Base-by-base conservation (phyloP, 1,284 basidiomycete species). In the Ganoderma multipileum region DNA sequence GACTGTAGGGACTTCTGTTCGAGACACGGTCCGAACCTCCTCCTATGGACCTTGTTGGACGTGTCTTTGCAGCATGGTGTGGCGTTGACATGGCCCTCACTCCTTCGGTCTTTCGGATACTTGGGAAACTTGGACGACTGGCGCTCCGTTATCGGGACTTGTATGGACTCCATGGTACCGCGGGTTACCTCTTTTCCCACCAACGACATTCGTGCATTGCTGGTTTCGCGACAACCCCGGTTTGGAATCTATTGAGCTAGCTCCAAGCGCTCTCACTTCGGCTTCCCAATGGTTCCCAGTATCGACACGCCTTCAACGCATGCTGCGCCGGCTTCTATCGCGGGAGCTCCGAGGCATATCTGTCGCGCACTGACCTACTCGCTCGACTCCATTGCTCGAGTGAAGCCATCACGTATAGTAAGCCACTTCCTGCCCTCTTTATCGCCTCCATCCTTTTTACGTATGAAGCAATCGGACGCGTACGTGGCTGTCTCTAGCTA, bases 401-500 rank as follows among this genome's bases (percentile, higher is more conserved):
- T 52, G 28, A 28, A 36, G 44, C 42, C 3, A 23, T 38, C 54
- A 59, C 44, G 47, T 54, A 64, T 41, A 30, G 68, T 66, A 58
- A 26, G 64, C 57, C 62, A 33, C 61, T 47, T 66, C 42, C 57
- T 63, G 38, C 38, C 47, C 36, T 26, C 60, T 36, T 36, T 41
- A 39, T 42, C 64, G 58, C 64, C 61, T 41, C 47, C 64, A 5
- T 62, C 20, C 59, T 47, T 44, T 70, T 72, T 60, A 70, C 68
- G 68, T 70, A 64, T 42, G 9, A 26, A 28, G 28, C 63, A 30
- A 26, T 41, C 66, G 59, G 38, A 57, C 44, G 44, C 54, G 55
- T 42, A 65, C 66, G 23, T 67, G 67, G 47, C 64, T 62, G 63
- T 67, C 64, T 61, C 28, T 47, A 72, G 68, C 55, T 65, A 67